phyloP scores from a whole-genome alignment of 129 eudicot genomes.

The Gnaphalium uliginosum region DNA sequence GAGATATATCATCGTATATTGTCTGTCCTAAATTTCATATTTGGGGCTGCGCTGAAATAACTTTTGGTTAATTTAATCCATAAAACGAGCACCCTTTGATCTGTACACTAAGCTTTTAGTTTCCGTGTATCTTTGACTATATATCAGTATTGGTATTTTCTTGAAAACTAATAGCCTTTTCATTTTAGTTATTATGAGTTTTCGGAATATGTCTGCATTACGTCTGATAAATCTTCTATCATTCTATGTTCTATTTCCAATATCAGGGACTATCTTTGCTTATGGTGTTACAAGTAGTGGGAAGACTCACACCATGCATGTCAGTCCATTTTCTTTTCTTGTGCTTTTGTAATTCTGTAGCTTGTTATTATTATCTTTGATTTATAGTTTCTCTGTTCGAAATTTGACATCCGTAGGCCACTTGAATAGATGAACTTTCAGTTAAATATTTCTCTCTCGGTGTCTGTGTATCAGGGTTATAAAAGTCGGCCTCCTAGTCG shows the following conservation, averaged over 20 bases:
- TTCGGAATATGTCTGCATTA: conserved; percentile 1
- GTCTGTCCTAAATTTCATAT: conserved; percentile 14
- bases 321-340: conserved; percentile 32
- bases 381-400: conserved; percentile 4
- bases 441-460: conserved; percentile 12
- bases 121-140: conserved; percentile 14
- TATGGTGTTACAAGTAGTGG: conserved; percentile 99
- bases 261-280: conserved; percentile 91
- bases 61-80: conserved; percentile 2
- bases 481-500: too few species aligned
- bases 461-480: too few species aligned
- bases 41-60: conserved; percentile 25
- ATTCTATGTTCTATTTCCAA: conserved; percentile 18
- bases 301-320: conserved; percentile 99
- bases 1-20: conserved; percentile 3
- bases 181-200: conserved; percentile 13
- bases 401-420: conserved; percentile 12
- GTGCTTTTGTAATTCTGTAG: conserved; percentile 8
- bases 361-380: conserved; percentile 18
- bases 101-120: conserved; percentile 8
- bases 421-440: conserved; percentile 15
- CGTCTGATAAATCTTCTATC: conserved; percentile 17
- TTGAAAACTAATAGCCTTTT: conserved; percentile 8
- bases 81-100: not conserved
- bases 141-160: not conserved